Conservation (phyloP, 345 rosid genomes). For the Acer yangbiense region DNA sequence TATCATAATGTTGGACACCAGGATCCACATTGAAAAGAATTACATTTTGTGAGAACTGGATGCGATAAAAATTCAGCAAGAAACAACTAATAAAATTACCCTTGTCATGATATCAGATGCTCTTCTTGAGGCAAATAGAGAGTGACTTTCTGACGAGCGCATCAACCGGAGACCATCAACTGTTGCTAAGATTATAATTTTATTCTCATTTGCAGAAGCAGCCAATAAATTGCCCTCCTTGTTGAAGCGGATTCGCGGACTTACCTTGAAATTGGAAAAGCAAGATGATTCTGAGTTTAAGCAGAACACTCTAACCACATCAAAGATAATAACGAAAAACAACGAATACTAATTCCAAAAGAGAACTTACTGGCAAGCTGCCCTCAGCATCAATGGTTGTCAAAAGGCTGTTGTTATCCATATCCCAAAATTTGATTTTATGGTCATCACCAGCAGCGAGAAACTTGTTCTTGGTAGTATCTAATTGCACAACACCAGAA, state of each 20-base stretch:
- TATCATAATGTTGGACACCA: neutral
- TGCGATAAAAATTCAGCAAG: neutral
- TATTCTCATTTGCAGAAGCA: constrained; percentile 41
- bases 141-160: constrained; percentile 27
- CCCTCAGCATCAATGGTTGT: constrained; percentile 38
- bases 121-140: constrained; percentile 28
- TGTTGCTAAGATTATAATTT: constrained; percentile 42
- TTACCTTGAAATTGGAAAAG: constrained; percentile 33
- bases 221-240: constrained; percentile 48
- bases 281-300: constrained; percentile 2
- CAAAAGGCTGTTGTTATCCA: constrained; percentile 39
- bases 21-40: neutral
- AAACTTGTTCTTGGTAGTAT: constrained; percentile 37
- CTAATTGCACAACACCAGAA: constrained; percentile 43
- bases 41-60: neutral
- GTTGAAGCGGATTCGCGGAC: constrained; percentile 48
- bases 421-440: constrained; percentile 46
- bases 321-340: neutral
- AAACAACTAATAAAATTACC: neutral
- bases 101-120: constrained; percentile 21
- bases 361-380: constrained; percentile 39
- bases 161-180: constrained; percentile 39
- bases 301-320: neutral
- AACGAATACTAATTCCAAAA: neutral
- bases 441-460: constrained; percentile 50